Evolutionary conservation across 2,329 filamentous ascomycete genomes (phyloP).

Genomic region (Lecanoromycetidae sp.): DNA sequence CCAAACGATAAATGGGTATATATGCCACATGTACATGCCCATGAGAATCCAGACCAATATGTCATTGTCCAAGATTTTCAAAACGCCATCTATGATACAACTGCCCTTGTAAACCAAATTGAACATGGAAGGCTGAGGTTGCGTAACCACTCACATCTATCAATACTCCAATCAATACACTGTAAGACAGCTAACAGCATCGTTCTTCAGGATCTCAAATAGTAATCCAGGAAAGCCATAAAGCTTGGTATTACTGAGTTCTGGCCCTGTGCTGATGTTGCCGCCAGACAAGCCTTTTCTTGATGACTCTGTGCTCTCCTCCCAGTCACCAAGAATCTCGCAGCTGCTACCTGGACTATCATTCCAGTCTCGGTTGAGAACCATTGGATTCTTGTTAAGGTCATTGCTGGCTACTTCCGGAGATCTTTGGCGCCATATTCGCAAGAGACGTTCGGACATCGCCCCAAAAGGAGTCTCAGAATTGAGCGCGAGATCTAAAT

Average conservation of each 20-base stretch:
- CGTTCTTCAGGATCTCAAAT: conserved; percentile 93
- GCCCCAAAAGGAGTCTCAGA: conserved; percentile 71
- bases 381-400: conserved; percentile 54
- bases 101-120: no score
- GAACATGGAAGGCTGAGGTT: not conserved
- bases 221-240: conserved; percentile 89
- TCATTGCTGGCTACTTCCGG: conserved; percentile 43
- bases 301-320: conserved; percentile 49
- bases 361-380: conserved; percentile 80
- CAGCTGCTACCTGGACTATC: conserved; percentile 84
- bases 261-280: conserved; percentile 29
- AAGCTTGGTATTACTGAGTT: conserved; percentile 59
- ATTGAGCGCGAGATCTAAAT: conserved; percentile 28
- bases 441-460: conserved; percentile 55
- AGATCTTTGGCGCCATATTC: conserved; percentile 58
- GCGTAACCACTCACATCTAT: not conserved
- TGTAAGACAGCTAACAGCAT: conserved; percentile 76
- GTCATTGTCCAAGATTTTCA: no score
- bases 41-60: no score
- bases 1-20: no score
- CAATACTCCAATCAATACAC: conserved; percentile 51
- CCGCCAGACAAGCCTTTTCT: conserved; percentile 18
- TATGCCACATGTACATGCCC: no score
- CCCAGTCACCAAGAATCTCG: conserved; percentile 75
- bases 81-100: no score